Conservation (phyloP, 2,329 filamentous ascomycete genomes). For the Pestalotiopsis fici region DNA sequence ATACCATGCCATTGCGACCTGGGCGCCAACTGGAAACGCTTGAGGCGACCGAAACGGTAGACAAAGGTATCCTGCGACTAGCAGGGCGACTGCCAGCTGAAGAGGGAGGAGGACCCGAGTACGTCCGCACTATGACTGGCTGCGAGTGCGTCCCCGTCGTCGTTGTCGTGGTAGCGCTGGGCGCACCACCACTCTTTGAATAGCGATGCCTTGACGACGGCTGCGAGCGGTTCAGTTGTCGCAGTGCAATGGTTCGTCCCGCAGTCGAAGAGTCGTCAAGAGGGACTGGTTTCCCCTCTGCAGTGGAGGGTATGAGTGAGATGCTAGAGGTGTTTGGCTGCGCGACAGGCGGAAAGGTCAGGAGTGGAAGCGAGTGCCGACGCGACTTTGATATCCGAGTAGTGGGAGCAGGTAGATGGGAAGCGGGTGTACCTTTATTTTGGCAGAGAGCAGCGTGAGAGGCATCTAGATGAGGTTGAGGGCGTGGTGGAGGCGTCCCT, state of each 20-base stretch:
- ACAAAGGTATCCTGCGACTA: conserved; percentile 30
- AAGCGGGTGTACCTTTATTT: neutral
- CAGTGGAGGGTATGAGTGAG: conserved; percentile 54
- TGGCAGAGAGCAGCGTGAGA: conserved; percentile 17
- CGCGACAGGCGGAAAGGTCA: conserved; percentile 46
- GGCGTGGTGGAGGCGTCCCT: conserved; percentile 11
- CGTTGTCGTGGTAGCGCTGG: conserved; percentile 40
- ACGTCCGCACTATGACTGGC: conserved; percentile 67
- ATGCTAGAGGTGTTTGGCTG: conserved; percentile 52
- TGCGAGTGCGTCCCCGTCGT: conserved; percentile 57
- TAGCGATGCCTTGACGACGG: conserved; percentile 55
- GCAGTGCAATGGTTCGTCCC: conserved; percentile 59
- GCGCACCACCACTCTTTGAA: conserved; percentile 56
- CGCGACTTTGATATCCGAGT: conserved; percentile 23
- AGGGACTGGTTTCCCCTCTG: conserved; percentile 56
- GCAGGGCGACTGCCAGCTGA: conserved; percentile 27
- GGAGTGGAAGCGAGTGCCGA: conserved; percentile 44
- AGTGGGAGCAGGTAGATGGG: conserved; percentile 15
- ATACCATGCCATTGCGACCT: conserved; percentile 36
- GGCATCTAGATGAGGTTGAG: conserved; percentile 4
- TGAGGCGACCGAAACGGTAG: conserved; percentile 22
- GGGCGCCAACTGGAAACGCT: conserved; percentile 25
- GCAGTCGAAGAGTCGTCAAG: conserved; percentile 58
- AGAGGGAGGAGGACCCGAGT: conserved; percentile 49
- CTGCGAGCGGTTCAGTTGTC: conserved; percentile 60